Base-by-base conservation (phyloP, 352 stramenopile species). In the Pythium vanterpoolii region DNA sequence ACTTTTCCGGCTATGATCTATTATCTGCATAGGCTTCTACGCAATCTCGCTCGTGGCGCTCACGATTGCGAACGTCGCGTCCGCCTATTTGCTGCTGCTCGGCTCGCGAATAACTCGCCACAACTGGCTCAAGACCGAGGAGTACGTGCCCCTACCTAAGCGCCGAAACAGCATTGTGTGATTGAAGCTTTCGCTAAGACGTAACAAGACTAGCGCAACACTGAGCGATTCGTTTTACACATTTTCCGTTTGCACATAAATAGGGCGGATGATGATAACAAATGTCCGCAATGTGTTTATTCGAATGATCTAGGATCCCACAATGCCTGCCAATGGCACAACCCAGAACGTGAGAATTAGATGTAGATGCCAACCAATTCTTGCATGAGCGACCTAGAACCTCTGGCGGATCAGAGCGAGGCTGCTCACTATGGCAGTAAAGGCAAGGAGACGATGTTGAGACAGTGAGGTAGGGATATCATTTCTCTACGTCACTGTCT, bases 91-190 rank as follows among this genome's bases (percentile, higher is more conserved):
- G 39, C 49, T 82, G 36, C 62, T 82, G 1, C 73, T 82, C 1
- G 73, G 71, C 24, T 69, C 73, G 39, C 33, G 73, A 26, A 82
- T 82, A 67, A 82, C 71, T 19, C 73, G 63, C 42, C 56, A 67
- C 36, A 69, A 82, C 55, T 82, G 73, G 70, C 56, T 60, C 28
- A 52, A 26, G 7, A 64, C 24, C 36, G 67, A 55, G 19, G 62
- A 78, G 56, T 60, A 68, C 56, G 50, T 56, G 21, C 46, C 47
- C 6, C 44, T 81, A 44, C 67, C 76, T 55, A 81, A 81, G 62
- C 51, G 68, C 51, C 48, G 49, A 21, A 50, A 43, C 34, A 68
- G 53, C 9, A 26, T 62, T 19, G 51, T 50, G 4, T 66, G 38
- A 57, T 8, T 2, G 14, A 34, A 31, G 23, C 11, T 33, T 24